Base-by-base conservation (phyloP, 345 rosid genomes). In the Rhodomyrtus tomentosa region DNA sequence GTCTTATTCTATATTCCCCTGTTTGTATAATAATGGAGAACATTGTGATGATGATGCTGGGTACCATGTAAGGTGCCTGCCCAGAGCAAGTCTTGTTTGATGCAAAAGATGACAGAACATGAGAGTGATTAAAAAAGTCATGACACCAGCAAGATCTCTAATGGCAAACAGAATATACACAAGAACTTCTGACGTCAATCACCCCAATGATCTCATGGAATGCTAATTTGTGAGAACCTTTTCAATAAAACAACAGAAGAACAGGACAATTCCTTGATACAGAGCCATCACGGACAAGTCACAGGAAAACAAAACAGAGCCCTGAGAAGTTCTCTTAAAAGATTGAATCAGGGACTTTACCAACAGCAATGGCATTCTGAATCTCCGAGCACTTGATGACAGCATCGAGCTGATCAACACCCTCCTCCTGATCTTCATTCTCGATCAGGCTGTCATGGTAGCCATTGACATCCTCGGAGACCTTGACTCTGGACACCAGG, bases 351-450 rank as follows among this genome's bases (percentile, higher is more conserved):
- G 83, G 54, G 81, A 54, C 80, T 89, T 89, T 55, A 93, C 95
- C 95, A 27, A 90, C 87, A 81, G 96, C 91, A 83, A 93, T 93
- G 86, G 96, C 95, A 87, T 82, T 86, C 90, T 92, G 96, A 58
- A 93, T 93, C 84, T 93, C 94, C 27, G 95, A 91, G 88, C 93
- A 91, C 88, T 92, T 93, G 88, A 87, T 87, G 10, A 90, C 56
- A 85, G 85, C 88, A 85, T 90, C 93, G 62, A 84, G 87, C 76
- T 80, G 83, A 40, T 92, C 85, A 59, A 91, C 82, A 48, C 95
- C 94, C 20, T 92, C 95, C 51, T 92, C 95, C 82, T 89, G 79
- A 68, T 68, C 79, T 68, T 68, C 86, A 15, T 92, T 92, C 38
- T 86, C 94, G 58, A 92, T 91, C 84, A 92, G 83, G 82, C 76